Evolutionary conservation across 257 asterid species (phyloP), one percentile per base, ranked within the genome.

Genomic region (Orobanche coerulescens): DNA sequence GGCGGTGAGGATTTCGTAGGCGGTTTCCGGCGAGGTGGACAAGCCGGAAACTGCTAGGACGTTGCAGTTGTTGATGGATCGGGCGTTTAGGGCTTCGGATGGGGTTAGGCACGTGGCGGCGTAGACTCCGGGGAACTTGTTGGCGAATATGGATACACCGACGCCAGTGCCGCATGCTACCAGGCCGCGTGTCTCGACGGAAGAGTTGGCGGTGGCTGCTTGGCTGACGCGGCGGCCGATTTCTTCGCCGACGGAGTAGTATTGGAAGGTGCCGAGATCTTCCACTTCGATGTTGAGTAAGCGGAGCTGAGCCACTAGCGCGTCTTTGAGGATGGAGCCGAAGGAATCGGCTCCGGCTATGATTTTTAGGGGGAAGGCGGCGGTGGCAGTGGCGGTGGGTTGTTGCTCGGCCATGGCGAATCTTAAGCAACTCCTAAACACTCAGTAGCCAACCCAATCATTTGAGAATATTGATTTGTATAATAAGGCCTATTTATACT

Each of bases 111-210:
- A 90, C 22, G 88, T 81, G 60, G 95, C 87, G 43, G 97, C 91
- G 73, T 85, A 87, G 5, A 85, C 88, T 16, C 91, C 89, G 30
- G 97, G 97, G 75, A 83, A 80, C 37, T 90, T 90, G 74, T 90
- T 90, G 53, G 97, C 91, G 78, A 87, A 87, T 14, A 90, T 87
- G 7, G 83, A 67, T 25, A 90, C 97, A 62, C 97, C 96, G 40
- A 75, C 87, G 51, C 97, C 97, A 28, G 96, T 90, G 16, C 96
- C 96, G 71, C 96, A 90, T 9, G 91, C 94, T 34, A 89, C 73
- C 6, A 89, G 81, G 43, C 97, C 97, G 0, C 90, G 95, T 34
- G 71, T 80, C 28, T 84, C 88, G 31, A 66, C 58, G 13, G 80
- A 11, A 16, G 82, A 55, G 55, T 80, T 51, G 28, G 37, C 14